These are phyloP conservation scores for Thinopyrum elongatum DNA, from an alignment of 176 grass and related monocot genomes.

Conservation along the genomic window DNA sequence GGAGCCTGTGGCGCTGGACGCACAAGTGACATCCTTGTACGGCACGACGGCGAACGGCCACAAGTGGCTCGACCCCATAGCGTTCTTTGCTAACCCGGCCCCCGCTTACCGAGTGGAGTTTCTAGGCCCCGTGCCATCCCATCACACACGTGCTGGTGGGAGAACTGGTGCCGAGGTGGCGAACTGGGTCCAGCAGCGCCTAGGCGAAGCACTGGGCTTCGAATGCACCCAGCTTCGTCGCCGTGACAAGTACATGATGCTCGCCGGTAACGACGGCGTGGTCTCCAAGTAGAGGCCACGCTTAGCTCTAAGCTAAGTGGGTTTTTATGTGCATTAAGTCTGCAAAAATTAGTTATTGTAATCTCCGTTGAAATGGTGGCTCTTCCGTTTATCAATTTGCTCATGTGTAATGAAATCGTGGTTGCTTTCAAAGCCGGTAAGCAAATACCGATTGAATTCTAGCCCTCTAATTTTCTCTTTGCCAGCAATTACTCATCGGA, in stretches of 20 bases:
- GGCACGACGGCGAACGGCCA: slow-evolving; percentile 82
- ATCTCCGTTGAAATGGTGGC: too few relatives aligned
- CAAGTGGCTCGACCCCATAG: slow-evolving; percentile 83
- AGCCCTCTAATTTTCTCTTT: too few relatives aligned
- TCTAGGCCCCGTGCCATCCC: slow-evolving; percentile 43
- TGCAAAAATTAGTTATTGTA: too few relatives aligned
- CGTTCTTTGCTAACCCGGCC: slow-evolving; percentile 67
- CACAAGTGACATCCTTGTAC: slow-evolving; percentile 50
- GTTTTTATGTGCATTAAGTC: too few relatives aligned
- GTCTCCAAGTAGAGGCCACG: slow-evolving; percentile 30
- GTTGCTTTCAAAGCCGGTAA: too few relatives aligned
- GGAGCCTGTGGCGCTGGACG: slow-evolving; percentile 77
- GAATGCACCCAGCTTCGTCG: slow-evolving; percentile 68
- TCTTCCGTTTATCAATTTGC: too few relatives aligned
- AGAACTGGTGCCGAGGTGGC: slow-evolving; percentile 64
- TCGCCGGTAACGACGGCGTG: slow-evolving; percentile 87
- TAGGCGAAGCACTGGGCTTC: slow-evolving; percentile 68
- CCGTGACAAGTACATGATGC: slow-evolving; percentile 87
- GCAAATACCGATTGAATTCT: too few relatives aligned
- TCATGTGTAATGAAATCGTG: too few relatives aligned
- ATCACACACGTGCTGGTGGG: slow-evolving; percentile 48
- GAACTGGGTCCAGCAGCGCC: slow-evolving; percentile 61
- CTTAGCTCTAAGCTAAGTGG: too few relatives aligned
- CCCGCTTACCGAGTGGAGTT: slow-evolving; percentile 66
- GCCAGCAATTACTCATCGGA: too few relatives aligned